Conservation (phyloP, 2,329 filamentous ascomycete genomes). For the Microcyclospora pomicola region DNA sequence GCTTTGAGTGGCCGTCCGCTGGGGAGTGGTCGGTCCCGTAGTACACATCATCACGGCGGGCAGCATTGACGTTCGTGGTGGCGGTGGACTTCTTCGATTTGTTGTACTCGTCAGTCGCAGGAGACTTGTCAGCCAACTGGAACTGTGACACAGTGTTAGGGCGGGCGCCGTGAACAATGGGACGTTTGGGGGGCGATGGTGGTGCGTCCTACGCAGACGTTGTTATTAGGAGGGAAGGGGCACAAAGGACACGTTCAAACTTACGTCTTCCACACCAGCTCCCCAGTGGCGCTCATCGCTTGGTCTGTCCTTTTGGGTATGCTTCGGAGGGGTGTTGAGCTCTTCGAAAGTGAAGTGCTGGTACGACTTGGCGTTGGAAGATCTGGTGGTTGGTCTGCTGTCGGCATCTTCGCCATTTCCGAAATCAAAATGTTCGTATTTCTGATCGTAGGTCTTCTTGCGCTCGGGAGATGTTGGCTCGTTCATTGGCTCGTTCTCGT, state of each 20-base stretch:
- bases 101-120: constrained; percentile 33
- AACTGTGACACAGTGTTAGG: constrained; percentile 75
- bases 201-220: constrained; percentile 35
- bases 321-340: constrained; percentile 71
- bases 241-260: constrained; percentile 8
- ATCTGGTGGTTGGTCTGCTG: constrained; percentile 30
- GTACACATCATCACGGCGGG: constrained; percentile 39
- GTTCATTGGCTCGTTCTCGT: constrained; percentile 36
- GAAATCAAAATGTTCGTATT: constrained; percentile 78
- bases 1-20: constrained; percentile 2
- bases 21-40: constrained; percentile 2
- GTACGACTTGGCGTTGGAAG: constrained; percentile 39
- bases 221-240: not conserved
- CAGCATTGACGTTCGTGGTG: constrained; percentile 59
- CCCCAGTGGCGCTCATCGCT: constrained; percentile 62
- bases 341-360: constrained; percentile 80
- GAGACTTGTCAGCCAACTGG: constrained; percentile 62
- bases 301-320: constrained; percentile 46
- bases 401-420: constrained; percentile 43
- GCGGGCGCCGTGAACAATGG: constrained; percentile 52
- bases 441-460: constrained; percentile 56
- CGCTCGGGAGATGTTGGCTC: constrained; percentile 26
- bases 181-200: constrained; percentile 44
- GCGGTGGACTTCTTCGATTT: constrained; percentile 40
- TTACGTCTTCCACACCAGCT: constrained; percentile 57